A percentile compares a stretch with the other conserved stretches of the same genome.
These are phyloP conservation scores for Huntiella bhutanensis DNA, from an alignment of 2,329 filamentous ascomycete genomes.

Conservation along the genomic window DNA sequence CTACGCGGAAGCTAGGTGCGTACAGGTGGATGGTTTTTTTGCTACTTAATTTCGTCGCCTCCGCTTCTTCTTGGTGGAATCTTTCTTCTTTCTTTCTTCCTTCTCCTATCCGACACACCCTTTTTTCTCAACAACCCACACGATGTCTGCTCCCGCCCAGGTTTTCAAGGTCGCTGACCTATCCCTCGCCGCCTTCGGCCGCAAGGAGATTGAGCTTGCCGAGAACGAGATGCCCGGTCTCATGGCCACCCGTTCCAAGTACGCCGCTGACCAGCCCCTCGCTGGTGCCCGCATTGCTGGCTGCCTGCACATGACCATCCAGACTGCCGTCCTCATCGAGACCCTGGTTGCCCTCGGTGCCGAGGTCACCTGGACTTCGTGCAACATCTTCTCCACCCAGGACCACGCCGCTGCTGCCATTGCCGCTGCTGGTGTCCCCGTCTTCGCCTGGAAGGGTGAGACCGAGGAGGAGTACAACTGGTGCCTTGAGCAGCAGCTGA, in stretches of 20 bases:
- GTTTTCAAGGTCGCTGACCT: constrained; percentile 99
- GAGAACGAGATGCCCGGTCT: constrained; percentile 96
- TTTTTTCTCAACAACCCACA: constrained; percentile 15
- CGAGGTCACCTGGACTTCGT: constrained; percentile 96
- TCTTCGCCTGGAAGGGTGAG: constrained; percentile 69
- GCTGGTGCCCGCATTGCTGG: constrained; percentile 90
- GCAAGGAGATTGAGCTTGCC: constrained; percentile 96
- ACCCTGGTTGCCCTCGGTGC: constrained; percentile 86
- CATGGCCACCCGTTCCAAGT: constrained; percentile 85
- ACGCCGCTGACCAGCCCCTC: constrained; percentile 81
- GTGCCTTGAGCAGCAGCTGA: constrained; percentile 97
- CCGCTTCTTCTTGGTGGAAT: constrained; percentile 8
- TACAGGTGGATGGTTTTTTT: not conserved
- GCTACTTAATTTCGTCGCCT: constrained; percentile 8
- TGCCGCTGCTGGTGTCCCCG: constrained; percentile 78
- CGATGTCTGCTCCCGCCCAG: constrained; percentile 61
- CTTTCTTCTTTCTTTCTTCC: constrained; percentile 12
- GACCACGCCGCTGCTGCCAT: constrained; percentile 97
- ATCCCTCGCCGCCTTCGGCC: constrained; percentile 91
- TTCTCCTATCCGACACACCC: constrained; percentile 9
- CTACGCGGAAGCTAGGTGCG: too few species aligned
- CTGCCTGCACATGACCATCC: constrained; percentile 99
- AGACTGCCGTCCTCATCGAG: constrained; percentile 98
- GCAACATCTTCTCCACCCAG: constrained; percentile 99
- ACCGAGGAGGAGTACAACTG: constrained; percentile 99